Percentiles rank a stretch among this genome's conserved stretches.
These are phyloP conservation scores for Phytophthora fragariae DNA, from an alignment of 352 stramenopile genomes.

Conservation along the genomic window DNA sequence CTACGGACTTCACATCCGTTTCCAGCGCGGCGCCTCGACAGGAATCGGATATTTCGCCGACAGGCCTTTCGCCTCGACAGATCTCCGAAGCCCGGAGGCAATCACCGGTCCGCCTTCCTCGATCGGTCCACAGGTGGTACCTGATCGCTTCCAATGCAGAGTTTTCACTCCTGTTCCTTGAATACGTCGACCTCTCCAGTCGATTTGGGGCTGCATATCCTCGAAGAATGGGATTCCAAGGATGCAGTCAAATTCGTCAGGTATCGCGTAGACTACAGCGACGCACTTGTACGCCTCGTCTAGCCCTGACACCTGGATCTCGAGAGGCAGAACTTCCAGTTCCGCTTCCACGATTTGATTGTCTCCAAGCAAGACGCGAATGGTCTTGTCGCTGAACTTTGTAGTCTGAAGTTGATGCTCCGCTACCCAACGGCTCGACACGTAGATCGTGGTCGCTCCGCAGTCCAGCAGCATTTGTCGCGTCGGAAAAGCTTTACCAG, in stretches of 20 bases:
- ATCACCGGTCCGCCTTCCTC: too few relatives aligned
- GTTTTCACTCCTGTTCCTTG: neutral
- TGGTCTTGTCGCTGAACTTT: neutral
- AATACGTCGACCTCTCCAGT: neutral
- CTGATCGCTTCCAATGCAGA: too few relatives aligned
- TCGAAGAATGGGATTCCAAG: neutral
- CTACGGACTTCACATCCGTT: too few relatives aligned
- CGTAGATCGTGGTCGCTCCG: too few relatives aligned
- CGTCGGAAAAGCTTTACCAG: too few relatives aligned
- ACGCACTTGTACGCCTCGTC: neutral
- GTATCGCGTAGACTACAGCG: neutral
- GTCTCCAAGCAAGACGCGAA: neutral
- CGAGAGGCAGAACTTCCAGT: neutral
- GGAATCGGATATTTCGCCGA: constrained; percentile 9
- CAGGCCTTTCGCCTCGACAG: too few relatives aligned
- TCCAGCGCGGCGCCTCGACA: constrained; percentile 3
- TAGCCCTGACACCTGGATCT: neutral
- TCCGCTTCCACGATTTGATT: neutral
- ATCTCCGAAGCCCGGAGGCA: too few relatives aligned
- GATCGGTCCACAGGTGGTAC: too few relatives aligned
- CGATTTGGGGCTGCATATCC: neutral
- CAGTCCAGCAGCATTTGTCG: too few relatives aligned
- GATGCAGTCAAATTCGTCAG: neutral
- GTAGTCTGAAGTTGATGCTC: neutral
- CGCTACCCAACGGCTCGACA: too few relatives aligned